Conservation (phyloP, 345 rosid species). For the Gynandropsis gynandra region DNA sequence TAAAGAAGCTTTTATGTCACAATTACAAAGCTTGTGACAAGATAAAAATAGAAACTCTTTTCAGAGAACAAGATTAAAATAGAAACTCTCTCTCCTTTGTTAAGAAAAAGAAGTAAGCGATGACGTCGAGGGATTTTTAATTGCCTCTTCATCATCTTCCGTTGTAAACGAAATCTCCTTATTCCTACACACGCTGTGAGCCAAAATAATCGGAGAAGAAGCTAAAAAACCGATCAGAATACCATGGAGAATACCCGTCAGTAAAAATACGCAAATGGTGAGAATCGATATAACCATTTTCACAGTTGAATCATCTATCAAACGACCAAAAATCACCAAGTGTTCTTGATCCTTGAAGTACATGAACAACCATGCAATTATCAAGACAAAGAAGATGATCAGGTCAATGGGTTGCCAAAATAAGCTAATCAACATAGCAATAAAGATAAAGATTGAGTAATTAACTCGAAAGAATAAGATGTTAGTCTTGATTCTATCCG, state of each 20-base stretch:
- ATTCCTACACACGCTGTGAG: conserved; percentile 40
- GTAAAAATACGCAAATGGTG: conserved; percentile 32
- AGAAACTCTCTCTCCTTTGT: conserved; percentile 5
- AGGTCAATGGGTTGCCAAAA: conserved; percentile 55
- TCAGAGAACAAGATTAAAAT: too few species aligned
- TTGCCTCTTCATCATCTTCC: conserved; percentile 34
- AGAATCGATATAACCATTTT: conserved; percentile 26
- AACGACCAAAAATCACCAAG: conserved; percentile 27
- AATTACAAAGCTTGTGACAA: too few species aligned
- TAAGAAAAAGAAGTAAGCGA: conserved; percentile 19
- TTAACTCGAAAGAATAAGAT: conserved; percentile 35
- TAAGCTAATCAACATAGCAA: conserved; percentile 39
- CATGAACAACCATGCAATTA: conserved; percentile 48
- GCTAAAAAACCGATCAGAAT: conserved; percentile 35
- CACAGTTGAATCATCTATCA: conserved; percentile 36
- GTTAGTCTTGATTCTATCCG: conserved; percentile 37
- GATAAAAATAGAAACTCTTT: neutral
- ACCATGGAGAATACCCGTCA: conserved; percentile 35
- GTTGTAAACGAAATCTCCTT: conserved; percentile 29
- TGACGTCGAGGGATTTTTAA: conserved; percentile 2
- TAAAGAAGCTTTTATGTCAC: too few species aligned
- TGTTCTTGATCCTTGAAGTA: conserved; percentile 45
- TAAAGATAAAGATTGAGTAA: conserved; percentile 31
- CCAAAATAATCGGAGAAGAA: conserved; percentile 34
- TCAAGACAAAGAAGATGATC: conserved; percentile 32